Base-by-base conservation (phyloP, 2,329 filamentous ascomycete genomes). In the Fusarium chaquense region DNA sequence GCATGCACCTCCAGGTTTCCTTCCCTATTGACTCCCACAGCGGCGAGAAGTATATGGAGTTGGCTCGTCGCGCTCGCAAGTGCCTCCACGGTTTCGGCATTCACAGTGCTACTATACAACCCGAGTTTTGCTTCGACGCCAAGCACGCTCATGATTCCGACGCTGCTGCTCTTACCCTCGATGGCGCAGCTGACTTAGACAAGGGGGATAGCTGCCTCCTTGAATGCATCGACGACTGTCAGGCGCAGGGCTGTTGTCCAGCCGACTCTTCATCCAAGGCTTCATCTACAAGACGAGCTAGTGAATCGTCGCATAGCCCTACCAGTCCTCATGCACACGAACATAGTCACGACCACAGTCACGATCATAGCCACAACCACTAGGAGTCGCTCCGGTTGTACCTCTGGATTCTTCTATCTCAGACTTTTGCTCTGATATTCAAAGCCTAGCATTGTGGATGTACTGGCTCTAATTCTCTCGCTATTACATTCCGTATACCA, bases 41-140 rank as follows among this genome's bases (percentile, higher is more conserved):
- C 43, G 89, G 88, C 41, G 87, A 88, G 76, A 89, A 91, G 75
- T 99, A 98, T 82, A 99, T 99, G 95, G 87, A 90, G 69, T 87
- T 99, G 40, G 93, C 95, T 22, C 89, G 89, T 62, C 90, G 91
- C 59, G 92, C 97, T 20, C 88, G 94, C 49, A 90, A 90, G 76
- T 99, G 96, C 76, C 89, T 99, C 5, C 96, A 99, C 79, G 94
- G 89, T 36, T 98, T 97, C 74, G 95, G 96, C 58, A 98, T 99
- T 70, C 96, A 99, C 83, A 97, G 93, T 38, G 95, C 94, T 36
- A 99, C 96, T 15, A 98, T 99, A 73, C 96, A 99, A 80, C 96
- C 96, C 8, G 96, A 99, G 79, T 99, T 90, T 73, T 89, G 87
- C 67, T 78, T 88, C 28, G 87, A 88, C 69, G 76, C 81, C 41